Evolutionary conservation across 768 basidiomycete species (phyloP).

Genomic region (Auricularia sp.): DNA sequence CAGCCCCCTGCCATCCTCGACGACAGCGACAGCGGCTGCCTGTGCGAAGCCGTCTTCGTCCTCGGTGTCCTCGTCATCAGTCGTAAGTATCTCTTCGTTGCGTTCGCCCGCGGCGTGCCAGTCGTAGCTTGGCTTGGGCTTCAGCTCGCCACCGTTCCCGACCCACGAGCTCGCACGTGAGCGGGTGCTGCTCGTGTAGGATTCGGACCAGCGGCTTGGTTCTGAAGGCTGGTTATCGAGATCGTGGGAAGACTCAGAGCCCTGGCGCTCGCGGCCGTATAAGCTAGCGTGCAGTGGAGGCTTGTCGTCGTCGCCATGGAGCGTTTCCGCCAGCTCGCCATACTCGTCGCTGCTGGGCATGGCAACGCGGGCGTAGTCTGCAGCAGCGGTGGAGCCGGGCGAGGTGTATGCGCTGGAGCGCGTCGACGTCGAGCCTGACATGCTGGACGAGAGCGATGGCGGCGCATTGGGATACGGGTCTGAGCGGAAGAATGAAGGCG

Average conservation of each 20-base stretch:
- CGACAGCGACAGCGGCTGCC: slow-evolving; percentile 67
- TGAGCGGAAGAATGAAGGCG: background rate
- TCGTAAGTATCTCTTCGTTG: slow-evolving; percentile 22
- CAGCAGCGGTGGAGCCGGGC: slow-evolving; percentile 33
- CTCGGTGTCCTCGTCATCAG: slow-evolving; percentile 34
- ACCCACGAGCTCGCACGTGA: background rate
- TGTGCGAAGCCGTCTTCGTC: slow-evolving; percentile 54
- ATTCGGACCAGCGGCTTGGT: slow-evolving; percentile 1
- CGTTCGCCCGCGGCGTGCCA: slow-evolving; percentile 16
- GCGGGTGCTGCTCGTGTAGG: slow-evolving; percentile 6
- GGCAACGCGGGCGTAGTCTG: slow-evolving; percentile 40
- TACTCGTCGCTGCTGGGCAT: background rate
- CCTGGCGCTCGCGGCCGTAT: background rate
- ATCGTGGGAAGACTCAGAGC: slow-evolving; percentile 3
- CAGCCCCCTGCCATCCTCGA: slow-evolving; percentile 75
- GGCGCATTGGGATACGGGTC: slow-evolving; percentile 15
- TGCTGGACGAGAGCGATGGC: slow-evolving; percentile 58
- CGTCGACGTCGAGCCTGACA: slow-evolving; percentile 60
- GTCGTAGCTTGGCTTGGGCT: slow-evolving; percentile 2
- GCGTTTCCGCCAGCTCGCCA: slow-evolving; percentile 11
- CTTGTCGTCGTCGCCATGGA: background rate
- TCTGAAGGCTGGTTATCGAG: slow-evolving; percentile 1
- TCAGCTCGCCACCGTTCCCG: background rate
- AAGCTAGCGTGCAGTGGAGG: background rate
- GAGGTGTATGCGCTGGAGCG: slow-evolving; percentile 72